Evolutionary conservation across 2,329 filamentous ascomycete species (phyloP).

Genomic region (Hypoxylon sp.): DNA sequence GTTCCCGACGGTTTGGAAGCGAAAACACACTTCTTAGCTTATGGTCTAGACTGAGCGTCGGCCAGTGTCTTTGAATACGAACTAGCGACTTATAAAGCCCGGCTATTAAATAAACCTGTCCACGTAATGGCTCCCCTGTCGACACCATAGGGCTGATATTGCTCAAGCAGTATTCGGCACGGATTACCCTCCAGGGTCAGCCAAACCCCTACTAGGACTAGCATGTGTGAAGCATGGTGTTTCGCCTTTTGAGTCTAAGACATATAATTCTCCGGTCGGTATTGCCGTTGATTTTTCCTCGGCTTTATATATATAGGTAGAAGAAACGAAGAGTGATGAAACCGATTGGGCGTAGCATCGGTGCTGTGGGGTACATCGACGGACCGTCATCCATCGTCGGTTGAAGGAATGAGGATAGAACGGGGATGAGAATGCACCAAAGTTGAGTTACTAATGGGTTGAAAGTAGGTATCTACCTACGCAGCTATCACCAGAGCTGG

Average conservation of each 20-base stretch:
- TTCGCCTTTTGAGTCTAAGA: conserved; percentile 10
- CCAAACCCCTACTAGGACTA: conserved; percentile 8
- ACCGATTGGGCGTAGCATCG: conserved; percentile 10
- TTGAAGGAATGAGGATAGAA: neutral
- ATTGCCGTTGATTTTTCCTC: conserved; percentile 12
- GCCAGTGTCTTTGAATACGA: conserved; percentile 10
- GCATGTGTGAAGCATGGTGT: conserved; percentile 12
- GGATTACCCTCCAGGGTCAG: conserved; percentile 10
- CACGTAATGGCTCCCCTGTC: conserved; percentile 2
- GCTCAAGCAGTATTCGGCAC: conserved; percentile 4
- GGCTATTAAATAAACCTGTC: conserved; percentile 25
- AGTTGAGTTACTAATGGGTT: neutral
- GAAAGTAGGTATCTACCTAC: neutral
- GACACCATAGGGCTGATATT: conserved; percentile 9
- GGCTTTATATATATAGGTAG: conserved; percentile 31
- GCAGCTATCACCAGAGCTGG: neutral
- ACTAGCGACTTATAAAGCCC: conserved; percentile 7
- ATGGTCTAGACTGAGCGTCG: neutral
- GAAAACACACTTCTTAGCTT: conserved; percentile 4
- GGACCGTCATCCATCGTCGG: conserved; percentile 5
- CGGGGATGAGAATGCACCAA: neutral
- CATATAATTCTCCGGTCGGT: conserved; percentile 20
- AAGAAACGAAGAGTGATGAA: conserved; percentile 3
- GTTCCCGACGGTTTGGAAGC: conserved; percentile 5
- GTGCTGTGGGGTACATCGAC: conserved; percentile 17